phyloP scores from a whole-genome alignment of 371 early-diverging fungal species.

The Apophysomyces elegans region DNA sequence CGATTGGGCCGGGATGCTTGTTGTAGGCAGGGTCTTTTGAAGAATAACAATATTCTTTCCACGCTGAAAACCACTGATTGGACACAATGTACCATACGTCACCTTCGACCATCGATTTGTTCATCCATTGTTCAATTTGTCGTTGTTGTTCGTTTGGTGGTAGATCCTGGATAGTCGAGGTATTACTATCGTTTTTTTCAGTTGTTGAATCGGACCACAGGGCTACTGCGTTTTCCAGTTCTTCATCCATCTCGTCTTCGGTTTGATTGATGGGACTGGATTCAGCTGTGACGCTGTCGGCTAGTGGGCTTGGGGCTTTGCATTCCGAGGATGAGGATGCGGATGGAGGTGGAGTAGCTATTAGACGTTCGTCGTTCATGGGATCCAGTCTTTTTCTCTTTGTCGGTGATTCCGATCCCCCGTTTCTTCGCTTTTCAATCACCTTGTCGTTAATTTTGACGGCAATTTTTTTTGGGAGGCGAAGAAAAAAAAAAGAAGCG shows the following conservation, averaged over 20 bases:
- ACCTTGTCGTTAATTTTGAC: conserved; percentile 25
- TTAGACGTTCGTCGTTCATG: conserved; percentile 9
- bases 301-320: conserved; percentile 3
- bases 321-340: conserved; percentile 3
- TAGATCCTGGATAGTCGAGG: conserved; percentile 12
- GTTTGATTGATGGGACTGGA: conserved; percentile 8
- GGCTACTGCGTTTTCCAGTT: conserved; percentile 10
- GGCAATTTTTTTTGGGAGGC: conserved; percentile 6
- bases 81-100: conserved; percentile 25
- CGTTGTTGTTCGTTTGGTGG: conserved; percentile 18
- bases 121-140: conserved; percentile 14
- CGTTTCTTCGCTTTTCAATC: conserved; percentile 19
- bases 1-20: conserved; percentile 26
- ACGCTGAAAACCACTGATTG: conserved; percentile 16
- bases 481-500: neutral
- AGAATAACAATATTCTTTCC: conserved; percentile 21
- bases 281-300: conserved; percentile 8
- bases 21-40: conserved; percentile 4
- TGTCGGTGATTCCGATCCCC: conserved; percentile 28
- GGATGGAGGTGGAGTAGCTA: conserved; percentile 5
- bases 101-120: conserved; percentile 15
- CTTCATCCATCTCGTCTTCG: conserved; percentile 12
- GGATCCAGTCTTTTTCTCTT: conserved; percentile 18
- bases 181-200: neutral
- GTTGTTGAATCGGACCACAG: conserved; percentile 10